These are phyloP conservation scores for Tricholoma terreum DNA, from an alignment of 768 basidiomycete species.

Conservation along the genomic window DNA sequence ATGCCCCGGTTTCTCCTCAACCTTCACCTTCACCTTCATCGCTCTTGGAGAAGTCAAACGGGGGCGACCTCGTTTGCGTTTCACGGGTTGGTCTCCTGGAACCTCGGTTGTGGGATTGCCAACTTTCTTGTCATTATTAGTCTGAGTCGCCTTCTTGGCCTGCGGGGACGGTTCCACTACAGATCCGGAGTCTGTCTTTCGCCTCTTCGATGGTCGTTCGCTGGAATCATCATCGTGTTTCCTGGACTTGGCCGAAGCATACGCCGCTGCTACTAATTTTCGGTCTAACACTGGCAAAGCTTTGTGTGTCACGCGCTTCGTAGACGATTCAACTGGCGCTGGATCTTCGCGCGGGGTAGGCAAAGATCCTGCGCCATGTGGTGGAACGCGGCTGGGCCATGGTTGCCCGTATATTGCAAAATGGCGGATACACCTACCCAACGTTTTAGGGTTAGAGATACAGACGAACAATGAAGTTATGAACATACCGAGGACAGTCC, in stretches of 20 bases:
- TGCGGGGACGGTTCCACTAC: conserved; percentile 26
- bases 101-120: conserved; percentile 10
- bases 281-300: conserved; percentile 49
- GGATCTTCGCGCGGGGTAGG: conserved; percentile 52
- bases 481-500: conserved; percentile 71
- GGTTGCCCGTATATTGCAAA: conserved; percentile 68
- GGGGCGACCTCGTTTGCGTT: conserved; percentile 43
- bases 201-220: conserved; percentile 45
- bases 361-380: conserved; percentile 42
- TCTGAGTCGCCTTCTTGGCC: conserved; percentile 10
- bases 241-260: conserved; percentile 25
- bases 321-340: conserved; percentile 43
- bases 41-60: conserved; percentile 31
- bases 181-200: conserved; percentile 40
- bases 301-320: conserved; percentile 51
- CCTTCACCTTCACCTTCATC: conserved; percentile 5
- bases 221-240: conserved; percentile 33
- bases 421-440: conserved; percentile 70
- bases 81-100: conserved; percentile 14
- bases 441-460: neutral
- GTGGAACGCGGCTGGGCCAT: conserved; percentile 66
- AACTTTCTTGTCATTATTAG: conserved; percentile 10
- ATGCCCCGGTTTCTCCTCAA: conserved; percentile 18
- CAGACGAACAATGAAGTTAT: conserved; percentile 10
- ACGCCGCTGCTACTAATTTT: conserved; percentile 46